Evolutionary conservation across 768 basidiomycete species (phyloP).

Genomic region (Mycena sanguinolenta): DNA sequence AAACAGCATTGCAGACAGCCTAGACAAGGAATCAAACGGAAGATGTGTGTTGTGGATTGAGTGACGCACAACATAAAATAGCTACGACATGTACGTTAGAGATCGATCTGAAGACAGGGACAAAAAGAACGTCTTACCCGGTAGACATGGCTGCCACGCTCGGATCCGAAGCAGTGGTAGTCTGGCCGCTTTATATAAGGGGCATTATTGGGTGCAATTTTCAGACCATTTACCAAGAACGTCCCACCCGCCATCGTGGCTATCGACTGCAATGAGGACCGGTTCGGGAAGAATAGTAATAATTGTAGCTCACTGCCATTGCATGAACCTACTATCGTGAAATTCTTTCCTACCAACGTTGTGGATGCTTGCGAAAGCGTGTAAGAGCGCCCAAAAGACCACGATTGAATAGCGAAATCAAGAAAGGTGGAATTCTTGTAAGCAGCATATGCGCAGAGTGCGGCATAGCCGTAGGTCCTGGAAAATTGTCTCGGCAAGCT

Average conservation of each 20-base stretch:
- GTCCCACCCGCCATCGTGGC: slow-evolving; percentile 20
- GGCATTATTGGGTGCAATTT: not conserved
- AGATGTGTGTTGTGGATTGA: not conserved
- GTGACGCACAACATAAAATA: slow-evolving; percentile 19
- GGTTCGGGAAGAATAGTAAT: not conserved
- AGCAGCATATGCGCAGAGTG: slow-evolving; percentile 20
- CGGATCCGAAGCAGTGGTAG: not conserved
- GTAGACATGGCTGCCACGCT: slow-evolving; percentile 25
- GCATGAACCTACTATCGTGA: slow-evolving; percentile 3
- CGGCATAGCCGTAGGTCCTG: slow-evolving; percentile 33
- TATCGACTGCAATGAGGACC: not conserved
- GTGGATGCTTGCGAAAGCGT: slow-evolving; percentile 4
- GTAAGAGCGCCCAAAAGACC: slow-evolving; percentile 22
- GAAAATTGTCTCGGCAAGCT: not conserved
- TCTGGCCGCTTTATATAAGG: slow-evolving; percentile 6
- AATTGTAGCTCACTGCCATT: not conserved
- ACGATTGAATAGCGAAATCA: slow-evolving; percentile 23
- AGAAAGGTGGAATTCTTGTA: slow-evolving; percentile 18
- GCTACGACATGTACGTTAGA: not conserved
- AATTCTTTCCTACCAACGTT: not conserved
- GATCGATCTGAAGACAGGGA: not conserved
- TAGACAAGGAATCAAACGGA: not conserved
- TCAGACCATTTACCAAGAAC: not conserved
- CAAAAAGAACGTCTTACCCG: slow-evolving; percentile 13
- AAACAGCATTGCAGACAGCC: slow-evolving; percentile 6